phyloP scores from a whole-genome alignment of 306 rosid species.

The Cicer bijugum region DNA sequence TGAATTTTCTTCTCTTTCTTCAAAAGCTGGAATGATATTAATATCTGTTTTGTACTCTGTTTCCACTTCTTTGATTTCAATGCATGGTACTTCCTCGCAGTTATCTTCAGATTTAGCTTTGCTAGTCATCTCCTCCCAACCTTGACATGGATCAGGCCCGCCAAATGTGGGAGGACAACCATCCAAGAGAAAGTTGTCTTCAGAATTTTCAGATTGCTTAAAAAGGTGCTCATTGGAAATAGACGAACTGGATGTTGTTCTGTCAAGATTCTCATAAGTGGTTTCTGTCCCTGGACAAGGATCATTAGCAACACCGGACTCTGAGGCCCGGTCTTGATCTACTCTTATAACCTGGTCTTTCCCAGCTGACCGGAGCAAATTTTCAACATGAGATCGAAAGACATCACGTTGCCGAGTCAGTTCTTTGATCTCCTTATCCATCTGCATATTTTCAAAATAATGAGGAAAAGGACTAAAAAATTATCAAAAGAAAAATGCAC shows the following conservation, averaged over 20 bases:
- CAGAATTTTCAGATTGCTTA: conserved; percentile 50
- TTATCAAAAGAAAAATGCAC: conserved; percentile 21
- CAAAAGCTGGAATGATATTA: conserved; percentile 39
- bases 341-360: conserved; percentile 45
- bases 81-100: conserved; percentile 64
- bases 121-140: conserved; percentile 62
- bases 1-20: conserved; percentile 50
- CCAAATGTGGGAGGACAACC: conserved; percentile 51
- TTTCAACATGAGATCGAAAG: conserved; percentile 69
- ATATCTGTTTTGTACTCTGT: conserved; percentile 36
- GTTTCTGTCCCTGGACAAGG: conserved; percentile 15
- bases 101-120: conserved; percentile 48
- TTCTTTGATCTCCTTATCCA: conserved; percentile 74
- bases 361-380: conserved; percentile 54
- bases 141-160: conserved; percentile 58
- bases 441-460: conserved; percentile 55
- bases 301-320: conserved; percentile 43
- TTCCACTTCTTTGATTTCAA: conserved; percentile 53
- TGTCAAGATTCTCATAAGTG: conserved; percentile 39
- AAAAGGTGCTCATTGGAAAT: conserved; percentile 46
- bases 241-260: conserved; percentile 31
- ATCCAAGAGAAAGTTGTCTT: conserved; percentile 60
- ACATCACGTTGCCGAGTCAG: conserved; percentile 72
- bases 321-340: conserved; percentile 43
- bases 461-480: conserved; percentile 27